phyloP scores from a whole-genome alignment of 2,329 filamentous ascomycete genomes.

The Cladosporium halotolerans region DNA sequence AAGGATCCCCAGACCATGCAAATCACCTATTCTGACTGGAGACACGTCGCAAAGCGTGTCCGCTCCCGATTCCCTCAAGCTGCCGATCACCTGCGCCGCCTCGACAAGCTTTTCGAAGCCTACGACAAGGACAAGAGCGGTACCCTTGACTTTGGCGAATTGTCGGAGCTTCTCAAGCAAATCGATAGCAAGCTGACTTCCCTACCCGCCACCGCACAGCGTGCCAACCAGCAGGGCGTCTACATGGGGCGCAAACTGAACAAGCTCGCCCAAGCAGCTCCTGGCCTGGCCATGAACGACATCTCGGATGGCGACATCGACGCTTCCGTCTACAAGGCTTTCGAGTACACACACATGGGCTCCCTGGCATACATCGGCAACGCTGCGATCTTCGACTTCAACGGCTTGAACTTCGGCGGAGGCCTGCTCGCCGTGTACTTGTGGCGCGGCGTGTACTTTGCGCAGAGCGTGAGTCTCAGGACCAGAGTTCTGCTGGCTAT shows the following conservation, averaged over 20 bases:
- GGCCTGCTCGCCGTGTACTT: constrained; percentile 91
- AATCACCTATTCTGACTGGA: constrained; percentile 84
- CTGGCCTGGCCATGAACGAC: constrained; percentile 71
- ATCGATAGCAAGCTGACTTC: constrained; percentile 95
- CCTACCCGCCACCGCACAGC: constrained; percentile 88
- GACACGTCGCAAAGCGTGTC: constrained; percentile 73
- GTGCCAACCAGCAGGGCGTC: constrained; percentile 89
- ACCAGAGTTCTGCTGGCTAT: constrained; percentile 86
- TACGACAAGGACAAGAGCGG: constrained; percentile 93
- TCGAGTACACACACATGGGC: constrained; percentile 88
- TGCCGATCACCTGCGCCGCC: constrained; percentile 72
- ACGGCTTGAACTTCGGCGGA: constrained; percentile 70
- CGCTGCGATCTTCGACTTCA: constrained; percentile 87
- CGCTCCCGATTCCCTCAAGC: constrained; percentile 89
- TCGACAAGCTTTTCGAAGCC: constrained; percentile 83
- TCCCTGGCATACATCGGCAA: constrained; percentile 94
- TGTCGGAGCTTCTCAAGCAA: constrained; percentile 78
- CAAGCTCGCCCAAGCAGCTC: constrained; percentile 71
- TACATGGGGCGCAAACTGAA: constrained; percentile 94
- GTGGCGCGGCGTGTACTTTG: constrained; percentile 95
- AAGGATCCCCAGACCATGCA: constrained; percentile 83
- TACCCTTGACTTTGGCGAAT: constrained; percentile 88
- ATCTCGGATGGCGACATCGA: constrained; percentile 86
- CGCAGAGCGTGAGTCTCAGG: constrained; percentile 88
- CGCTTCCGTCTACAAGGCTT: constrained; percentile 85